Conservation (phyloP, 2,329 filamentous ascomycete genomes). For the Calcarisporium arbuscula region DNA sequence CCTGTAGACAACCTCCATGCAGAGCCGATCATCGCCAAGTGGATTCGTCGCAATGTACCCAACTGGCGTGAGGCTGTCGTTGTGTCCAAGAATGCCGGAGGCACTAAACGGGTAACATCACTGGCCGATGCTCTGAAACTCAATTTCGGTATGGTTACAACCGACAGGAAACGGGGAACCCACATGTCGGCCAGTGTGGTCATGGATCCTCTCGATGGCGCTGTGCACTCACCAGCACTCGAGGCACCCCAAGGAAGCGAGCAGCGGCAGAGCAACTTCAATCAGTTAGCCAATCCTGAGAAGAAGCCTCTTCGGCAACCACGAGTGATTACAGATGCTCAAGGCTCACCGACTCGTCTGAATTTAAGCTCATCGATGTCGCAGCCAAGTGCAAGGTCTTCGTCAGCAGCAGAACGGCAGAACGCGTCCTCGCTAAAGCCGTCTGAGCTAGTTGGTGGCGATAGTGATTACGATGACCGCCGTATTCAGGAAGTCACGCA, state of each 20-base stretch:
- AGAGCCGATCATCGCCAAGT: slow-evolving; percentile 89
- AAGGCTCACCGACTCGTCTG: slow-evolving; percentile 35
- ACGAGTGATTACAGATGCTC: slow-evolving; percentile 32
- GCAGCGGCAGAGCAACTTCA: slow-evolving; percentile 13
- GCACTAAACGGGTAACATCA: slow-evolving; percentile 94
- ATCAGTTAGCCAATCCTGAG: slow-evolving; percentile 7
- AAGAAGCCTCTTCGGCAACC: slow-evolving; percentile 19
- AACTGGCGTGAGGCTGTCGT: slow-evolving; percentile 90
- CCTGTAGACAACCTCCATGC: slow-evolving; percentile 97
- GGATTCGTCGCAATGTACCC: slow-evolving; percentile 84
- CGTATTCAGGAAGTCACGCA: slow-evolving; percentile 86
- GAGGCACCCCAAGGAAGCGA: too few relatives aligned
- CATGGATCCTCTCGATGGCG: slow-evolving; percentile 59
- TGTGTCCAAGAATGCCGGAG: slow-evolving; percentile 96
- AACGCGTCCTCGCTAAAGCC: slow-evolving; percentile 17
- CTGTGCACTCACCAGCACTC: slow-evolving; percentile 40
- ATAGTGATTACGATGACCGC: slow-evolving; percentile 64
- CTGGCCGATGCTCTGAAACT: slow-evolving; percentile 92
- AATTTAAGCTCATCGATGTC: slow-evolving; percentile 16
- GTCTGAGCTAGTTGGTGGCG: slow-evolving; percentile 24
- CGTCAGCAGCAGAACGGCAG: slow-evolving; percentile 2
- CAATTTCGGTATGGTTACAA: slow-evolving; percentile 95
- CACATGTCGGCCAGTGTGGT: slow-evolving; percentile 77
- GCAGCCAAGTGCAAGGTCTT: slow-evolving; percentile 4
- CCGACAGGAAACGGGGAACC: slow-evolving; percentile 63